Evolutionary conservation across 495 filamentous ascomycete genomes (phyloP), one percentile per base, ranked within the genome.

Genomic region (Penicillium cataractarum): DNA sequence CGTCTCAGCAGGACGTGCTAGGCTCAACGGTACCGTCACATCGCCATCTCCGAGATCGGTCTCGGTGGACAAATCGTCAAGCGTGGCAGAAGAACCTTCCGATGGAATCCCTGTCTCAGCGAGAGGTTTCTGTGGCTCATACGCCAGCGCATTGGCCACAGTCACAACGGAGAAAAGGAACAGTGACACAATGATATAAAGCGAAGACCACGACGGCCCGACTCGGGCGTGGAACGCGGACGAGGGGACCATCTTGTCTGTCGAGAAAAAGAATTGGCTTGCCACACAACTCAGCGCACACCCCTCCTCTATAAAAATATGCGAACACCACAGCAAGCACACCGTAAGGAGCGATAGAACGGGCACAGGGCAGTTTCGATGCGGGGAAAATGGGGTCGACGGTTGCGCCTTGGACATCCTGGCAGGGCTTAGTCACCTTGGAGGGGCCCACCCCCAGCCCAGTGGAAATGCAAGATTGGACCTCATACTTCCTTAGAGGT

Each of bases 111-210:
- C 33, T 4, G 57, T 19, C 32, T 59, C 58, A 17, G 53, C 57
- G 17, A 74, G 60, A 17, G 65, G 59, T 37, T 69, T 68, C 58
- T 78, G 78, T 31, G 64, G 63, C 40, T 58, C 63, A 60, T 69
- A 65, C 57, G 68, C 70, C 67, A 74, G 71, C 65, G 74, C 71
- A 71, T 76, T 68, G 57, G 65, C 61, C 61, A 39, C 57, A 32
- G 39, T 37, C 26, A 61, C 54, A 50, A 73, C 44, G 35, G 63
- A 67, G 57, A 70, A 55, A 29, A 70, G 35, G 57, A 61, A 64
- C 61, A 78, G 57, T 17, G 55, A 65, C 46, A 77, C 52, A 40
- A 70, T 58, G 42, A 60, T 58, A 63, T 57, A 65, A 35, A 65
- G 54, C 58, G 57, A 62, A 61, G 57, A 60, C 26, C 42, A 35